Percentiles rank a stretch among this genome's conserved stretches.
These are phyloP conservation scores for Globisporangium mamillatum DNA, from an alignment of 352 stramenopile species.

Conservation along the genomic window DNA sequence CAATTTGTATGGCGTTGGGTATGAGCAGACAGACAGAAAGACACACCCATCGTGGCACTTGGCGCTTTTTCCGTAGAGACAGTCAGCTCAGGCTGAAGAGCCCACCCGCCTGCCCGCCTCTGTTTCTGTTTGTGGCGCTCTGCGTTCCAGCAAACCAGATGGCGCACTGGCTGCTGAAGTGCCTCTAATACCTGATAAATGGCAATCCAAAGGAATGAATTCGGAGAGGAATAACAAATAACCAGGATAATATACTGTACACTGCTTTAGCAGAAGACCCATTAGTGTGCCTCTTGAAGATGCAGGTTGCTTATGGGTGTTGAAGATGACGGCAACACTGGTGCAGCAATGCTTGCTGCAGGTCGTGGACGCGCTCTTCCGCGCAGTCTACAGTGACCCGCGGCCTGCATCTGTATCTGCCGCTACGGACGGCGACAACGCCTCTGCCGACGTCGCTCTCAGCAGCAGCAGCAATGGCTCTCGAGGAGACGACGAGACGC, in stretches of 20 bases:
- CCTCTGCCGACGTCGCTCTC: neutral
- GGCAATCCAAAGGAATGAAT: neutral
- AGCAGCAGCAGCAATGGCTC: neutral
- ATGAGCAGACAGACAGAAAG: neutral
- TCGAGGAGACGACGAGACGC: neutral
- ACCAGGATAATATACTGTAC: neutral
- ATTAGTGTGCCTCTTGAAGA: neutral
- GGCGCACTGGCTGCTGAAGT: conserved; percentile 5
- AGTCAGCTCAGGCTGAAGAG: neutral
- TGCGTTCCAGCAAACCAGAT: conserved; percentile 2
- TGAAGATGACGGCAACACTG: conserved; percentile 4
- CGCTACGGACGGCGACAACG: neutral
- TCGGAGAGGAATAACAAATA: neutral
- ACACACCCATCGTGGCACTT: neutral
- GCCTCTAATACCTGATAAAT: neutral
- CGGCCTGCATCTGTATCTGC: neutral
- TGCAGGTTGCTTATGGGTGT: neutral
- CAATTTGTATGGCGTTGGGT: neutral
- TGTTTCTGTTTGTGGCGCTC: neutral
- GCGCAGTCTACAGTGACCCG: neutral
- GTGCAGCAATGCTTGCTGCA: neutral
- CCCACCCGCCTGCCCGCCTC: neutral
- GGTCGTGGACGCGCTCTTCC: conserved; percentile 13
- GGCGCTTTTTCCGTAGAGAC: conserved; percentile 1
- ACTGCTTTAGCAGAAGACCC: neutral